Evolutionary conservation across 2,329 filamentous ascomycete species (phyloP).

Genomic region (Sporothrix schenckii): DNA sequence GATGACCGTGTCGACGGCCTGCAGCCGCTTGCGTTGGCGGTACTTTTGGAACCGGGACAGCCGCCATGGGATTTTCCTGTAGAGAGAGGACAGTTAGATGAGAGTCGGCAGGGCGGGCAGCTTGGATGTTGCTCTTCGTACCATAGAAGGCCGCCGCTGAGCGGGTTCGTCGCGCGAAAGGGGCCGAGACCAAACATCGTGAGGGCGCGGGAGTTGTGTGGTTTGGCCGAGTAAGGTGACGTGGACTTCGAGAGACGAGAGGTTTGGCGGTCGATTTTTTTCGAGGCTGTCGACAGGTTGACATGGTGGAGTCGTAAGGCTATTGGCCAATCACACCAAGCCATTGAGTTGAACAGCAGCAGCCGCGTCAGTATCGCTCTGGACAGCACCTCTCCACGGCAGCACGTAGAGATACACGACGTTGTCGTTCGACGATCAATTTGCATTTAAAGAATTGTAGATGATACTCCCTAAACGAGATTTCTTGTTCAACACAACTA

Average conservation of each 20-base stretch:
- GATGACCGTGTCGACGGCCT: slow-evolving; percentile 84
- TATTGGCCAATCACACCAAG: slow-evolving; percentile 21
- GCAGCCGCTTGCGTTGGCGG: slow-evolving; percentile 79
- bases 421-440: neutral
- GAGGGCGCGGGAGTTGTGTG: slow-evolving; percentile 29
- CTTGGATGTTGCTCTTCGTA: slow-evolving; percentile 44
- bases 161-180: slow-evolving; percentile 75
- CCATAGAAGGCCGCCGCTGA: slow-evolving; percentile 83
- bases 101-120: neutral
- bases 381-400: neutral
- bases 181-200: slow-evolving; percentile 82
- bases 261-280: slow-evolving; percentile 27
- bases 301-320: neutral
- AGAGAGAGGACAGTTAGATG: slow-evolving; percentile 5
- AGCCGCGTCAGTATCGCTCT: neutral
- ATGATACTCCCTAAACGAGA: no score
- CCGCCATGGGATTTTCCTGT: slow-evolving; percentile 93
- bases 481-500: neutral
- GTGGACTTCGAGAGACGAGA: neutral
- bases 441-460: no score
- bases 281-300: slow-evolving; percentile 15
- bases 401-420: neutral
- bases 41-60: slow-evolving; percentile 89
- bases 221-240: slow-evolving; percentile 8
- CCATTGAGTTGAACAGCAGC: neutral